These are phyloP conservation scores for Skeletonema potamos DNA, from an alignment of 108 stramenopile species.

Conservation along the genomic window DNA sequence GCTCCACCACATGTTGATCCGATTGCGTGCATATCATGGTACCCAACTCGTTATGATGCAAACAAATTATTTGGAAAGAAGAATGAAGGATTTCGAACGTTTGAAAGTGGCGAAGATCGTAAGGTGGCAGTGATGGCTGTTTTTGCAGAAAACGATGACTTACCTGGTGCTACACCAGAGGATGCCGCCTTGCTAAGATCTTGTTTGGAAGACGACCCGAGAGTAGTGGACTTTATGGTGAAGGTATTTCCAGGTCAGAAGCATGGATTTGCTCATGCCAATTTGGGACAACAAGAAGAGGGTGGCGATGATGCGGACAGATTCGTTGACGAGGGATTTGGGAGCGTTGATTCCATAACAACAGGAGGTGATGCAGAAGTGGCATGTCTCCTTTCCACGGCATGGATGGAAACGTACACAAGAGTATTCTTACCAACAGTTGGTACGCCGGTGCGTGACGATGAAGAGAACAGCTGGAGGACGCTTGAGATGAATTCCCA, in stretches of 20 bases:
- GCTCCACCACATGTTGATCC: constrained; percentile 70
- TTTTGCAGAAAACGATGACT: constrained; percentile 69
- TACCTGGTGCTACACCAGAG: constrained; percentile 66
- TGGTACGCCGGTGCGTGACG: constrained; percentile 60
- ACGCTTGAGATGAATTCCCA: constrained; percentile 43
- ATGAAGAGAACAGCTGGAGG: constrained; percentile 60
- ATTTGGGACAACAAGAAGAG: constrained; percentile 31
- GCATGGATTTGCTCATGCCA: constrained; percentile 79
- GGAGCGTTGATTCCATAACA: constrained; percentile 50
- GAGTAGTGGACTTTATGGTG: constrained; percentile 80
- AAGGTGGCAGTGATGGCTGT: constrained; percentile 78
- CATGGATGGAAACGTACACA: constrained; percentile 87
- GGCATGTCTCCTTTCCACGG: constrained; percentile 80
- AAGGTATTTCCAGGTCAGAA: constrained; percentile 82
- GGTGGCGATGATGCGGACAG: constrained; percentile 32
- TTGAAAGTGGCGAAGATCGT: constrained; percentile 41
- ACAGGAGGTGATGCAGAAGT: constrained; percentile 74
- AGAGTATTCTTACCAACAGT: constrained; percentile 78
- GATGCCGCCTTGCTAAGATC: constrained; percentile 68
- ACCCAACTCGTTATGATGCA: constrained; percentile 81
- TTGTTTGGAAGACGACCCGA: constrained; percentile 60
- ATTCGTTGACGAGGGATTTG: constrained; percentile 73
- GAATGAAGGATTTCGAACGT: constrained; percentile 41
- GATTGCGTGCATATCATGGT: constrained; percentile 79
- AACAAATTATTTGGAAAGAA: constrained; percentile 59